Percentiles rank a stretch among this genome's conserved stretches.
phyloP scores from a whole-genome alignment of 2,329 filamentous ascomycete species.

The Aspergillaceae sp. region DNA sequence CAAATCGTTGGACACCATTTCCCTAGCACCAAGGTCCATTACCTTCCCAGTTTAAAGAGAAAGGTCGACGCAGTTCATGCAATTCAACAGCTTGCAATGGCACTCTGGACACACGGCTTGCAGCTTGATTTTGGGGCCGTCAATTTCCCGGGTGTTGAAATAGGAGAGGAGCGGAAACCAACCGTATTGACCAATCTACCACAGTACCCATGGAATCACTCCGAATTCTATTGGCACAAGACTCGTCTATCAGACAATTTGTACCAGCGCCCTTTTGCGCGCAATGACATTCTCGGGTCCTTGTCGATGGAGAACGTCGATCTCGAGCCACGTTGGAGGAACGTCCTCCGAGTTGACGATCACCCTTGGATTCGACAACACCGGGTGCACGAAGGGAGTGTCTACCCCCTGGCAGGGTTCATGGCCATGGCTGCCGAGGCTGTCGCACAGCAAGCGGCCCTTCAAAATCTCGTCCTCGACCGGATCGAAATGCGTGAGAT shows the following conservation, averaged over 20 bases:
- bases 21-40: conserved; percentile 8
- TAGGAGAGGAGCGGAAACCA: background rate
- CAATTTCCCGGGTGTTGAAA: conserved; percentile 9
- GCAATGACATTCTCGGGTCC: conserved; percentile 21
- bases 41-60: conserved; percentile 17
- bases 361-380: conserved; percentile 20
- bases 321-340: conserved; percentile 19
- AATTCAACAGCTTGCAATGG: conserved; percentile 14
- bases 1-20: background rate
- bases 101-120: conserved; percentile 11
- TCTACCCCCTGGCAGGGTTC: conserved; percentile 20
- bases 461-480: conserved; percentile 27
- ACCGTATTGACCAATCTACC: conserved; percentile 27
- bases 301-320: conserved; percentile 17
- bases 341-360: conserved; percentile 17
- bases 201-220: conserved; percentile 44
- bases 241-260: conserved; percentile 32
- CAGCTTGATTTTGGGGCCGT: conserved; percentile 9
- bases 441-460: conserved; percentile 19
- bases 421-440: conserved; percentile 26
- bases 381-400: conserved; percentile 25
- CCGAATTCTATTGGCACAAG: conserved; percentile 36
- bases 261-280: conserved; percentile 9
- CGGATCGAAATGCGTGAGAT: conserved; percentile 44
- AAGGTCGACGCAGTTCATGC: conserved; percentile 14